phyloP scores from a whole-genome alignment of 305 asterid species.

The Fraxinus xanthoxyloides region DNA sequence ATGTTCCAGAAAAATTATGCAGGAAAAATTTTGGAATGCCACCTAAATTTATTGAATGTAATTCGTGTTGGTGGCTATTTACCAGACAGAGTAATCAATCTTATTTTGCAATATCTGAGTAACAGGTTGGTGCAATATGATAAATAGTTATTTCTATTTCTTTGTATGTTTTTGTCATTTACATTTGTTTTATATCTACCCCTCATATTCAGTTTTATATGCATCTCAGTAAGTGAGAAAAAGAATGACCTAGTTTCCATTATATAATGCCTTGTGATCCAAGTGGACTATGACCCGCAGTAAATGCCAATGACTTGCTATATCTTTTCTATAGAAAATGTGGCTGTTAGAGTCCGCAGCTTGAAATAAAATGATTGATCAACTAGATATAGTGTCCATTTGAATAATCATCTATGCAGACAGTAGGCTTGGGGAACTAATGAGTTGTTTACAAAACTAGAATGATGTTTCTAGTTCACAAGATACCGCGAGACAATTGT shows the following conservation, averaged over 20 bases:
- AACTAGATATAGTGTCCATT: not conserved
- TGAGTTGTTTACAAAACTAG: not conserved
- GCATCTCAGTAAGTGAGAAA: not conserved
- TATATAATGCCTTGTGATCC: not conserved
- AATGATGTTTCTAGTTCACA: slow-evolving; percentile 5
- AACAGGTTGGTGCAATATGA: slow-evolving; percentile 59
- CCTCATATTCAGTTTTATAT: not conserved
- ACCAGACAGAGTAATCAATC: slow-evolving; percentile 94
- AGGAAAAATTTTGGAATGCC: slow-evolving; percentile 92
- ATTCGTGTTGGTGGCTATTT: slow-evolving; percentile 89
- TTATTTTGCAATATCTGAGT: slow-evolving; percentile 88
- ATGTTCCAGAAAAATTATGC: slow-evolving; percentile 94
- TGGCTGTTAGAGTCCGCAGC: not conserved
- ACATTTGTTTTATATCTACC: not conserved
- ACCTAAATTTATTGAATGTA: slow-evolving; percentile 77
- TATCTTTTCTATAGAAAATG: not conserved
- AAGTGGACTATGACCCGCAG: not conserved
- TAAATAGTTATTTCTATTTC: slow-evolving; percentile 4
- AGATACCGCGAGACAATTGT: not conserved
- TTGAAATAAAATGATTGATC: not conserved
- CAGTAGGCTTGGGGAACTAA: not conserved
- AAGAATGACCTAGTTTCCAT: not conserved
- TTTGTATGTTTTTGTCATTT: not conserved
- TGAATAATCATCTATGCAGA: not conserved
- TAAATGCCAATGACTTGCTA: slow-evolving; percentile 4